These are phyloP conservation scores for Curvularia sp. DNA, from an alignment of 2,329 filamentous ascomycete species.

Conservation along the genomic window DNA sequence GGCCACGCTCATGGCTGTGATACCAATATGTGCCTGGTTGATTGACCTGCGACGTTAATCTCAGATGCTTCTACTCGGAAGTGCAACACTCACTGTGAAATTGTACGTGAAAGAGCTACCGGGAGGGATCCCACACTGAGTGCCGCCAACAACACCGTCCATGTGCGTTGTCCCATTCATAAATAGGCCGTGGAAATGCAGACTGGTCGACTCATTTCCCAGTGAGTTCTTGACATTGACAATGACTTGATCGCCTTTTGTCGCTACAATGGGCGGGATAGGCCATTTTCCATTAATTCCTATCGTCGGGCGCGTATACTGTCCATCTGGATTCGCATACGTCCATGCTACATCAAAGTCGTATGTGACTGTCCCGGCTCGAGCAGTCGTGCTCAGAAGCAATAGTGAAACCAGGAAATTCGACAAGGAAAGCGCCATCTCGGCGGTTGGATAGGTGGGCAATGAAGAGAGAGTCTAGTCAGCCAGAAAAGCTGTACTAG, in stretches of 20 bases:
- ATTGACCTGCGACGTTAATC: slow-evolving; percentile 57
- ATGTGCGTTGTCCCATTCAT: slow-evolving; percentile 77
- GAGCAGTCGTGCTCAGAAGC: slow-evolving; percentile 31
- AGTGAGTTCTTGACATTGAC: slow-evolving; percentile 73
- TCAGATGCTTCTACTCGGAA: neutral
- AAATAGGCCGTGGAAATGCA: slow-evolving; percentile 81
- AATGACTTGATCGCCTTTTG: slow-evolving; percentile 74
- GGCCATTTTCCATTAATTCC: slow-evolving; percentile 79
- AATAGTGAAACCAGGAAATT: slow-evolving; percentile 51
- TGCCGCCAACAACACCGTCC: slow-evolving; percentile 74
- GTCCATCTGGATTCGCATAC: slow-evolving; percentile 62
- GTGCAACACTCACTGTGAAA: slow-evolving; percentile 35
- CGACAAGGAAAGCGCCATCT: slow-evolving; percentile 56
- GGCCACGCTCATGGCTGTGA: slow-evolving; percentile 68
- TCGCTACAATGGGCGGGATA: slow-evolving; percentile 73
- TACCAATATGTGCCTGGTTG: slow-evolving; percentile 68
- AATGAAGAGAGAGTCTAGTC: slow-evolving; percentile 11
- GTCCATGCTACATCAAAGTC: slow-evolving; percentile 64
- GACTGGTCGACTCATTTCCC: slow-evolving; percentile 66
- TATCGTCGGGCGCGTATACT: slow-evolving; percentile 60
- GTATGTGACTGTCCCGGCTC: slow-evolving; percentile 52
- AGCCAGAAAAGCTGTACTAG: slow-evolving; percentile 13
- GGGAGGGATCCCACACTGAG: slow-evolving; percentile 64
- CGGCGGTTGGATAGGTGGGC: slow-evolving; percentile 4
- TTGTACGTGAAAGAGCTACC: slow-evolving; percentile 70